Percentiles rank a stretch among this genome's conserved stretches.
These are phyloP conservation scores for Piedraia hortae DNA, from an alignment of 2,329 filamentous ascomycete genomes.

Conservation along the genomic window DNA sequence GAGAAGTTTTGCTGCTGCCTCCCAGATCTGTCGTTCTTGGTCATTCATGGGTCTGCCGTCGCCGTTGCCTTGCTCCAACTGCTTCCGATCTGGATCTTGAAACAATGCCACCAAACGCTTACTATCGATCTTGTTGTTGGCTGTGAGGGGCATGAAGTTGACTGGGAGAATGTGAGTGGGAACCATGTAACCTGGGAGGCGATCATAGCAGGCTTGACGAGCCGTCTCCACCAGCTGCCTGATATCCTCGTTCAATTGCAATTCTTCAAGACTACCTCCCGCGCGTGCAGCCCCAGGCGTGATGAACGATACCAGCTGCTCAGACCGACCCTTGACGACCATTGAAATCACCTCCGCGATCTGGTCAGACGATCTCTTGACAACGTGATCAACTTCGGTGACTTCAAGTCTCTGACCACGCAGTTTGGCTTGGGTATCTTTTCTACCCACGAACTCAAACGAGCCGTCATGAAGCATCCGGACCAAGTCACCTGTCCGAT, in stretches of 20 bases:
- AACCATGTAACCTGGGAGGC: slow-evolving; percentile 66
- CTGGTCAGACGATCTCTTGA: slow-evolving; percentile 29
- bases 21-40: slow-evolving; percentile 21
- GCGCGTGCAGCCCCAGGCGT: slow-evolving; percentile 9
- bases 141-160: slow-evolving; percentile 45
- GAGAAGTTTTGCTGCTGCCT: slow-evolving; percentile 27
- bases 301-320: slow-evolving; percentile 58
- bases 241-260: slow-evolving; percentile 8
- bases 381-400: slow-evolving; percentile 68
- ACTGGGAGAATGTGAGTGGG: slow-evolving; percentile 58
- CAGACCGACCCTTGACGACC: slow-evolving; percentile 45
- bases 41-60: slow-evolving; percentile 4
- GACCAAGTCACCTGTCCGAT: slow-evolving; percentile 73
- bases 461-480: slow-evolving; percentile 52
- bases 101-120: slow-evolving; percentile 44
- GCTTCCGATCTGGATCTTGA: slow-evolving; percentile 26
- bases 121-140: slow-evolving; percentile 71
- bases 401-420: slow-evolving; percentile 73
- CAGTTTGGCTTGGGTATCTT: slow-evolving; percentile 79
- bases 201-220: slow-evolving; percentile 32
- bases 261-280: neutral
- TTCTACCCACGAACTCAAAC: slow-evolving; percentile 66
- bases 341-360: slow-evolving; percentile 49
- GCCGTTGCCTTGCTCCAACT: slow-evolving; percentile 29
- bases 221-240: slow-evolving; percentile 7